Evolutionary conservation across 495 filamentous ascomycete genomes (phyloP).

Genomic region (Aspergillus egyptiacus): DNA sequence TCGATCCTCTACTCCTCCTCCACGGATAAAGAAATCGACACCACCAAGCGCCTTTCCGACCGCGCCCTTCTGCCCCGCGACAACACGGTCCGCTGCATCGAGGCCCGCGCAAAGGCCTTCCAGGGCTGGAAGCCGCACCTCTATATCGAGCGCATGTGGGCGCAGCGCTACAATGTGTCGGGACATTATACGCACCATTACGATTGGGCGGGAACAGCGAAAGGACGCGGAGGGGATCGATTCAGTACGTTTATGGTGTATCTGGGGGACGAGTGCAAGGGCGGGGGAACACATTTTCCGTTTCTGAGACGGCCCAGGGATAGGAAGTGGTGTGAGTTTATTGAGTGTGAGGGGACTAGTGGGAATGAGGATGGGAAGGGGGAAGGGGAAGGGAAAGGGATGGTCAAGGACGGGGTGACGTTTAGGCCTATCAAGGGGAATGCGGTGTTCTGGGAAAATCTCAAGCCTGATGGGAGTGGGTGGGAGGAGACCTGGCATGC

Average conservation of each 20-base stretch:
- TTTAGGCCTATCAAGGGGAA: conserved; percentile 63
- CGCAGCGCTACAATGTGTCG: conserved; percentile 51
- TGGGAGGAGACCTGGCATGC: conserved; percentile 65
- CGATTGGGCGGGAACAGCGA: conserved; percentile 47
- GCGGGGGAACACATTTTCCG: conserved; percentile 59
- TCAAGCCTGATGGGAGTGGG: conserved; percentile 54
- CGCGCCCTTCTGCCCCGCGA: conserved; percentile 55
- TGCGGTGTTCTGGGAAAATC: conserved; percentile 73
- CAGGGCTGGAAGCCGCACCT: conserved; percentile 60
- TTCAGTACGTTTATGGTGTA: conserved; percentile 61
- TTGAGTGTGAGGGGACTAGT: conserved; percentile 59
- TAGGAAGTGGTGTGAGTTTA: conserved; percentile 50
- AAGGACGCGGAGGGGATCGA: conserved; percentile 36
- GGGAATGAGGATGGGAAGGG: conserved; percentile 33
- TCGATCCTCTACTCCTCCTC: conserved; percentile 44
- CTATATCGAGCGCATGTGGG: conserved; percentile 57
- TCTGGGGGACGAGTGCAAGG: conserved; percentile 50
- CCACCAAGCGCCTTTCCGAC: conserved; percentile 48
- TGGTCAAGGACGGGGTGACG: too few species aligned
- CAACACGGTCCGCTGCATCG: conserved; percentile 59
- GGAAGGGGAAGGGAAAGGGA: conserved; percentile 40
- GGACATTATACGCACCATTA: conserved; percentile 57
- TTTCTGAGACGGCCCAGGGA: conserved; percentile 36
- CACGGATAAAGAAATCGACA: conserved; percentile 30
- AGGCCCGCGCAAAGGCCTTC: conserved; percentile 61